phyloP scores from a whole-genome alignment of 2,329 filamentous ascomycete genomes.

The Alternaria longipes region DNA sequence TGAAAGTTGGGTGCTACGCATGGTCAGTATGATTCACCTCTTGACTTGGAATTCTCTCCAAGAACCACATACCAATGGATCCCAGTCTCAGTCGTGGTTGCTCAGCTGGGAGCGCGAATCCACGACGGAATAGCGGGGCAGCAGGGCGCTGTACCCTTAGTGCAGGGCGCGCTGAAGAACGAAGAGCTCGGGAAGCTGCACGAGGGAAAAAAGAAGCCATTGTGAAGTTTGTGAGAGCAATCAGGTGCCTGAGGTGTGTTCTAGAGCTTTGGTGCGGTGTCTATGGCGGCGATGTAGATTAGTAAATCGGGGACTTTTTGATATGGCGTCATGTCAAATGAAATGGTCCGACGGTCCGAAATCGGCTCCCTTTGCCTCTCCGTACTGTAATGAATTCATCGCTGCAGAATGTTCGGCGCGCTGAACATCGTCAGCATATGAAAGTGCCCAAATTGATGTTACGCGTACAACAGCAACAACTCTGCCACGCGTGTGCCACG shows the following conservation, averaged over 20 bases:
- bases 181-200: constrained; percentile 48
- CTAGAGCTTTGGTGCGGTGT: constrained; percentile 5
- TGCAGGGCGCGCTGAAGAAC: constrained; percentile 36
- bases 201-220: constrained; percentile 51
- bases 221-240: constrained; percentile 10
- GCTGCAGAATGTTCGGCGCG: background rate
- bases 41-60: background rate
- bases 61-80: constrained; percentile 42
- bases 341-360: constrained; percentile 15
- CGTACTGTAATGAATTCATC: background rate
- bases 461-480: background rate
- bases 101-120: constrained; percentile 48
- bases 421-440: background rate
- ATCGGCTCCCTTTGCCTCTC: constrained; percentile 5
- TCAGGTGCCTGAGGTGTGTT: constrained; percentile 2
- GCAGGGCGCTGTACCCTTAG: constrained; percentile 38
- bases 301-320: constrained; percentile 11
- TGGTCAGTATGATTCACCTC: background rate
- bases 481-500: background rate
- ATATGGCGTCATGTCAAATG: constrained; percentile 23
- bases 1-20: constrained; percentile 80
- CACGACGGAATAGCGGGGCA: constrained; percentile 49
- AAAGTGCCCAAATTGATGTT: background rate
- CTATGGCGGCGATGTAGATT: constrained; percentile 5
- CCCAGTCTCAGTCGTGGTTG: constrained; percentile 57